A percentile compares a stretch with the other conserved stretches of the same genome.
Evolutionary conservation across 2,329 filamentous ascomycete genomes (phyloP).

Genomic region (Colletotrichum neosansevieriae): DNA sequence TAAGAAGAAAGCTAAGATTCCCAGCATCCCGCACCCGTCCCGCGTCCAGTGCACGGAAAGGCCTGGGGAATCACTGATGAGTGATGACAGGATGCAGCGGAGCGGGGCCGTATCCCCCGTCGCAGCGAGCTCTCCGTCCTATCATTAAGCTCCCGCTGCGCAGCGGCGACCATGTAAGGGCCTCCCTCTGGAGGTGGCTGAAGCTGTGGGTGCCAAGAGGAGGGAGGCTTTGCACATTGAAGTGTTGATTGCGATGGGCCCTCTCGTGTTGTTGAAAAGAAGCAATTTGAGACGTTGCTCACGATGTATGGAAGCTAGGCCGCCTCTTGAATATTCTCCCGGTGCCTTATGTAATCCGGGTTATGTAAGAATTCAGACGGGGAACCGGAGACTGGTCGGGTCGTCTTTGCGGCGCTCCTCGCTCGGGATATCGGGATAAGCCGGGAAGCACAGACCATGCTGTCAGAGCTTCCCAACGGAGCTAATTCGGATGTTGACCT

Average conservation of each 20-base stretch:
- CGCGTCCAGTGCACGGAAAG: not conserved
- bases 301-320: too few relatives aligned
- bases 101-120: conserved; percentile 29
- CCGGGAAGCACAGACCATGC: conserved; percentile 32
- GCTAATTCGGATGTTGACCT: conserved; percentile 25
- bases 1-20: conserved; percentile 9
- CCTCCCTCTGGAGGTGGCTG: conserved; percentile 17
- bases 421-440: conserved; percentile 32
- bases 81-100: conserved; percentile 40
- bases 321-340: not conserved
- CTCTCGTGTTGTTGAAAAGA: not conserved
- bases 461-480: conserved; percentile 33
- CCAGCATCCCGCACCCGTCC: conserved; percentile 15
- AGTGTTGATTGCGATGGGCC: not conserved
- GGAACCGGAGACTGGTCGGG: conserved; percentile 8
- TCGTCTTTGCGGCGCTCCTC: conserved; percentile 14
- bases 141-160: conserved; percentile 25
- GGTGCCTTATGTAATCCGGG: not conserved
- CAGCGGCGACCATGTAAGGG: conserved; percentile 21
- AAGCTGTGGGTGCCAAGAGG: conserved; percentile 2
- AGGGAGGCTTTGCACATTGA: conserved; percentile 5
- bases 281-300: not conserved
- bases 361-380: conserved; percentile 16
- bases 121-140: conserved; percentile 5
- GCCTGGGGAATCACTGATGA: not conserved